A percentile compares a stretch with the other conserved stretches of the same genome.
Evolutionary conservation across 2,329 filamentous ascomycete species (phyloP).

Genomic region (Pestalotiopsis sp.): DNA sequence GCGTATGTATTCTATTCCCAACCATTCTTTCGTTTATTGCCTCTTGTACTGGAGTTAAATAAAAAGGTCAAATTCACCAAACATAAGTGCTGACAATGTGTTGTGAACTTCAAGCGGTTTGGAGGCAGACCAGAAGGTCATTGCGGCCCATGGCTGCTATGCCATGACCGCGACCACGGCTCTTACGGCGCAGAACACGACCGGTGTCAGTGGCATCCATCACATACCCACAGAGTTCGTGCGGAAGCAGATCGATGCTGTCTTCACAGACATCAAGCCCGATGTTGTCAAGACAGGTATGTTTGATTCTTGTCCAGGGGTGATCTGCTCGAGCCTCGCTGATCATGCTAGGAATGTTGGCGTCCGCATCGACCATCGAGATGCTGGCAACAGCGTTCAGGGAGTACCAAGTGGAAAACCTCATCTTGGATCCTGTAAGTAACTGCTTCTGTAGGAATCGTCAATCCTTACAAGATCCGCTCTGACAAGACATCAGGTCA

Average conservation of each 20-base stretch:
- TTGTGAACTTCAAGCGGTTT: slow-evolving; percentile 65
- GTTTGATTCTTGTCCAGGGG: too few relatives aligned
- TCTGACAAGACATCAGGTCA: slow-evolving; percentile 62
- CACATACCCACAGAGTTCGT: slow-evolving; percentile 79
- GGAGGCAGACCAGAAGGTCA: slow-evolving; percentile 94
- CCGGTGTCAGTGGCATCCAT: slow-evolving; percentile 81
- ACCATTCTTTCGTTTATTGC: neutral
- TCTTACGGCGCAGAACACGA: slow-evolving; percentile 93
- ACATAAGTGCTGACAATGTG: neutral
- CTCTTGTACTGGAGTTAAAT: too few relatives aligned
- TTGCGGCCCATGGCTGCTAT: slow-evolving; percentile 90
- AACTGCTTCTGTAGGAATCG: neutral
- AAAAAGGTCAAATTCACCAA: neutral
- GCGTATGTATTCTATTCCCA: slow-evolving; percentile 56
- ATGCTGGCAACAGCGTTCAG: slow-evolving; percentile 68
- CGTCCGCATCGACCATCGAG: slow-evolving; percentile 69
- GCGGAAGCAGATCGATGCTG: slow-evolving; percentile 81
- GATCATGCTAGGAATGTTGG: slow-evolving; percentile 71
- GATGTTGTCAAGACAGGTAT: slow-evolving; percentile 92
- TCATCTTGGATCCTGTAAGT: slow-evolving; percentile 77
- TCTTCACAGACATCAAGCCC: slow-evolving; percentile 79
- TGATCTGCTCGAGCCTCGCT: slow-evolving; percentile 14
- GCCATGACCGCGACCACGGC: slow-evolving; percentile 95
- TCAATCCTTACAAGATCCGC: neutral
- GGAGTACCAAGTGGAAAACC: slow-evolving; percentile 55